Conservation (phyloP, 306 rosid species). For the Styphnolobium japonicum region DNA sequence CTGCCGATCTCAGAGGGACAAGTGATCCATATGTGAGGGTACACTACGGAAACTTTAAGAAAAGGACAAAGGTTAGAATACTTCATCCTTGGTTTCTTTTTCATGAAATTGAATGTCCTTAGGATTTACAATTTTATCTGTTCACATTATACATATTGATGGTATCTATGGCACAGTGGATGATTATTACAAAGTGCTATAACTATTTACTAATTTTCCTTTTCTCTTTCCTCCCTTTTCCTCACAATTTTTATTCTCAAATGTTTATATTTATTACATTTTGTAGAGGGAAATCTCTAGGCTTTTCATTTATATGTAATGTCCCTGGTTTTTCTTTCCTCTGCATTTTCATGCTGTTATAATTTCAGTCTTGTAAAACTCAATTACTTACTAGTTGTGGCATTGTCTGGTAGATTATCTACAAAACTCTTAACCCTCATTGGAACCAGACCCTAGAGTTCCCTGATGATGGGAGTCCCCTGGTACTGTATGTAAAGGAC, state of each 20-base stretch:
- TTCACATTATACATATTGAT: neutral
- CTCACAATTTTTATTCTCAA: neutral
- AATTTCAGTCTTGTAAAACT: neutral
- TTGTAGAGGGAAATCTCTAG: neutral
- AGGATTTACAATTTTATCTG: constrained; percentile 9
- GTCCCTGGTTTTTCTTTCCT: neutral
- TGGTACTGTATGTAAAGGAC: constrained; percentile 78
- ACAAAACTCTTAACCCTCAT: constrained; percentile 73
- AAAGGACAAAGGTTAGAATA: constrained; percentile 74
- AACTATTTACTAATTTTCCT: neutral
- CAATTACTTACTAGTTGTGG: constrained; percentile 4
- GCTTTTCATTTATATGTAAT: neutral
- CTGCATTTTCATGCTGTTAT: neutral
- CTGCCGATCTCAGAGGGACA: constrained; percentile 97
- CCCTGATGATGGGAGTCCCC: constrained; percentile 79
- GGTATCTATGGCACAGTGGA: neutral
- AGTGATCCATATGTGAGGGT: constrained; percentile 97
- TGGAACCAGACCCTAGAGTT: constrained; percentile 98
- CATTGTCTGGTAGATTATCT: constrained; percentile 56
- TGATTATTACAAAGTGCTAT: neutral
- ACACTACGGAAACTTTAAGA: constrained; percentile 80
- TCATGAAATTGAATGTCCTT: neutral
- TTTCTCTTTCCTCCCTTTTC: neutral
- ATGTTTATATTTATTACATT: neutral
- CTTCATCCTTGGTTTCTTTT: constrained; percentile 22